Conservation (phyloP, 352 stramenopile species). For the Phytophthora cajani region DNA sequence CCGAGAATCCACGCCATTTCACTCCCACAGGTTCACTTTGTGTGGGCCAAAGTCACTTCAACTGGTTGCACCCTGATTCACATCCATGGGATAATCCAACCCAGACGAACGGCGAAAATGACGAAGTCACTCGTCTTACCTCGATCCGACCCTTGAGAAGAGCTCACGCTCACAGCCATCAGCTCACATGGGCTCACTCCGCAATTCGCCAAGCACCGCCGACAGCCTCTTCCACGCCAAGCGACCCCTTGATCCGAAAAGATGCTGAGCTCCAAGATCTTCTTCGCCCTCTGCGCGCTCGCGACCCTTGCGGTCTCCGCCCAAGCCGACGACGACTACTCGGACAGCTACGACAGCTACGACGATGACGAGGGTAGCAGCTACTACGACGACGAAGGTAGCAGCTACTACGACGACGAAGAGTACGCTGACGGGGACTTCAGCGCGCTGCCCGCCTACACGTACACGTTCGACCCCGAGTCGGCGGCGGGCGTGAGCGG, state of each 20-base stretch:
- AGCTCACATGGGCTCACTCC: conserved; percentile 13
- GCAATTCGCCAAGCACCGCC: conserved; percentile 13
- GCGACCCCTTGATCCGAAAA: not conserved
- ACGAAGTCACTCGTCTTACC: too few relatives aligned
- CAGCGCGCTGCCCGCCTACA: conserved; percentile 26
- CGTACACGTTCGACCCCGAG: conserved; percentile 52
- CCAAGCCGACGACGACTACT: conserved; percentile 12
- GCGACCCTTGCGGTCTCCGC: conserved; percentile 15
- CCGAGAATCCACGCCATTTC: conserved; percentile 13
- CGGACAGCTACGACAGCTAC: conserved; percentile 13
- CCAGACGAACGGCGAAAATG: conserved; percentile 7
- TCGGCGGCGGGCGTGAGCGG: conserved; percentile 47
- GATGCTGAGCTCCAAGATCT: conserved; percentile 33
- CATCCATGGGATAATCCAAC: conserved; percentile 1
- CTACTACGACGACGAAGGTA: conserved; percentile 6
- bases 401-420: conserved; percentile 5
- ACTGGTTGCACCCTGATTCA: conserved; percentile 17
- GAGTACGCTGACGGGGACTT: conserved; percentile 17
- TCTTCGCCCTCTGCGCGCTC: conserved; percentile 17
- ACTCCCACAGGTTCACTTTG: not conserved
- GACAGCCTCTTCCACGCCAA: not conserved
- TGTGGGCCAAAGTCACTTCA: not conserved
- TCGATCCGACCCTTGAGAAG: too few relatives aligned
- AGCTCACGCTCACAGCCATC: not conserved
- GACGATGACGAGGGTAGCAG: conserved; percentile 10